Evolutionary conservation across 2,329 filamentous ascomycete species (phyloP).

Genomic region (Passalora sequoiae): DNA sequence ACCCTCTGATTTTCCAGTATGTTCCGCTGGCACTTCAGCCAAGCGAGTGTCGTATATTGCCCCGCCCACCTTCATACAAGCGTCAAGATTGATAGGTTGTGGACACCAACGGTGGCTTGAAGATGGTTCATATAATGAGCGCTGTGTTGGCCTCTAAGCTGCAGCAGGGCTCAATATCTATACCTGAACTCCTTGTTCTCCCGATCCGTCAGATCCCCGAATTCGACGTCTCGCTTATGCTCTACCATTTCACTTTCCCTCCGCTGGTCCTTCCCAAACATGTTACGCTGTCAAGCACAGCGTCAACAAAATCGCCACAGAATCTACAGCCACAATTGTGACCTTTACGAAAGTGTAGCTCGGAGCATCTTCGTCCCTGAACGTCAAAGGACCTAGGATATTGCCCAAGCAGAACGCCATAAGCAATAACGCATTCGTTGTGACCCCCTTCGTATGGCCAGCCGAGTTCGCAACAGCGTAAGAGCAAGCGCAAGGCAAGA

Average conservation of each 20-base stretch:
- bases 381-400: slow-evolving; percentile 38
- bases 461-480: slow-evolving; percentile 50
- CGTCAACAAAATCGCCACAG: slow-evolving; percentile 36
- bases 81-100: too few species aligned
- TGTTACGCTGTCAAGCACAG: slow-evolving; percentile 41
- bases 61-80: too few species aligned
- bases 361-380: slow-evolving; percentile 34
- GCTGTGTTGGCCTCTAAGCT: too few species aligned
- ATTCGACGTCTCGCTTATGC: slow-evolving; percentile 11
- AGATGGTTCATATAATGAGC: too few species aligned
- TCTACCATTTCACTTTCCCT: background rate
- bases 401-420: slow-evolving; percentile 34
- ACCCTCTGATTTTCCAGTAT: too few species aligned
- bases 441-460: slow-evolving; percentile 59
- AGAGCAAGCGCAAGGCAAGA: slow-evolving; percentile 33
- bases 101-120: too few species aligned
- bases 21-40: too few species aligned
- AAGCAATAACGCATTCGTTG: slow-evolving; percentile 52
- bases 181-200: slow-evolving; percentile 50
- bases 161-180: too few species aligned
- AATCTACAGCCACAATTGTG: slow-evolving; percentile 34
- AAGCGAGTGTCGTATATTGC: too few species aligned
- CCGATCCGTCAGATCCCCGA: slow-evolving; percentile 46
- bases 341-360: slow-evolving; percentile 41
- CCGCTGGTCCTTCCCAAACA: background rate